Evolutionary conservation across 768 basidiomycete species (phyloP).

Genomic region (Amanita thiersii): DNA sequence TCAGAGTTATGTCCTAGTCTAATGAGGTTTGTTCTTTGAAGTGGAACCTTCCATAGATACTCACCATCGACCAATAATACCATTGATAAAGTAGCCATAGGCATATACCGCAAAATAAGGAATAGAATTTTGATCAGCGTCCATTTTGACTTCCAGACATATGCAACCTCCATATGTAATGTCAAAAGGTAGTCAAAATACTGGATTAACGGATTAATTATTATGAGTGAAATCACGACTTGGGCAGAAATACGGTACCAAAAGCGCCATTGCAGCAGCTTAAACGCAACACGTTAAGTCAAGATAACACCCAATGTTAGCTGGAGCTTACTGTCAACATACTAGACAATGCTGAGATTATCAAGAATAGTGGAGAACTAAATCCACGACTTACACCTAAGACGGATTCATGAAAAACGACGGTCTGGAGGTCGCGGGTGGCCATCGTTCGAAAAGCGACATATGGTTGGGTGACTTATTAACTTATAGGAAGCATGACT

Average conservation of each 20-base stretch:
- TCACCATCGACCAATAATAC: conserved; percentile 4
- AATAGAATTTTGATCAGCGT: conserved; percentile 2
- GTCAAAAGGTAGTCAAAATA: conserved; percentile 5
- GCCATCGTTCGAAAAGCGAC: neutral
- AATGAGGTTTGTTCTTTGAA: neutral
- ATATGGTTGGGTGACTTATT: too few relatives aligned
- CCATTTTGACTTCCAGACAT: conserved; percentile 5
- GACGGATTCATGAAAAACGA: neutral
- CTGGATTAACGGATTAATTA: neutral
- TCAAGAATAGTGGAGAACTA: neutral
- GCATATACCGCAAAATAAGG: conserved; percentile 6
- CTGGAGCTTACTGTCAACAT: conserved; percentile 2
- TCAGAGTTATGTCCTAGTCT: neutral
- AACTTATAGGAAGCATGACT: neutral
- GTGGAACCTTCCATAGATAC: neutral
- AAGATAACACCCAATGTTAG: neutral
- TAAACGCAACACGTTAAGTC: neutral
- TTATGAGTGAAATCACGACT: neutral
- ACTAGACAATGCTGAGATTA: too few relatives aligned
- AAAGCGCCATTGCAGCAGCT: conserved; percentile 2
- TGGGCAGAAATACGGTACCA: conserved; percentile 2
- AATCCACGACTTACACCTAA: neutral
- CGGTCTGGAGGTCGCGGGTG: neutral
- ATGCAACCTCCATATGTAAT: neutral
- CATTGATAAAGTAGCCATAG: neutral